A percentile compares a stretch with the other conserved stretches of the same genome.
Conservation (phyloP, 495 filamentous ascomycete species). For the Tricharina praecox region DNA sequence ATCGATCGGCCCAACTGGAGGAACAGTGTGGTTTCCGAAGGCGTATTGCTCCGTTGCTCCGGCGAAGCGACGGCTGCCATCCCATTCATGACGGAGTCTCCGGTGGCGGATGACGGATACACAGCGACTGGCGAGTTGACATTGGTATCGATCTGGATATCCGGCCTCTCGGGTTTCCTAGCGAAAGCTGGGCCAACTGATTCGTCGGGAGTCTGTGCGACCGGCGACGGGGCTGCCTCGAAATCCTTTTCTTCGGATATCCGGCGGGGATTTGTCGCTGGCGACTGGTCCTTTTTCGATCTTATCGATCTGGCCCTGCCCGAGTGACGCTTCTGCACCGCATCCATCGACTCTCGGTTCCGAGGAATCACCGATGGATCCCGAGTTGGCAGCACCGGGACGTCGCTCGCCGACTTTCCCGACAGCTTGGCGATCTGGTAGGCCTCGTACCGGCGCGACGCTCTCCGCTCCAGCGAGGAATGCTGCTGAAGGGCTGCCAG, state of each 20-base stretch:
- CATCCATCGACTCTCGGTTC: conserved; percentile 74
- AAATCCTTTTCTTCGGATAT: conserved; percentile 50
- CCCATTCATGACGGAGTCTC: too few species aligned
- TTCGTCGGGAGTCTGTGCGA: conserved; percentile 28
- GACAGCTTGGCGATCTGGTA: conserved; percentile 93
- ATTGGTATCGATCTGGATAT: conserved; percentile 23
- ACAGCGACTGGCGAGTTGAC: too few species aligned
- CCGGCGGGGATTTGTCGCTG: conserved; percentile 41
- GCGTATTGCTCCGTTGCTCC: neutral
- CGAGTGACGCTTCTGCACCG: conserved; percentile 58
- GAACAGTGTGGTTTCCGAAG: conserved; percentile 75
- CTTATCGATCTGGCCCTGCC: conserved; percentile 43
- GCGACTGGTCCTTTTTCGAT: conserved; percentile 41
- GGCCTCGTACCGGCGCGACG: conserved; percentile 78
- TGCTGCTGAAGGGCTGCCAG: conserved; percentile 78
- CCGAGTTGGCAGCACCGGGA: conserved; percentile 70
- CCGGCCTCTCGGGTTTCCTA: conserved; percentile 34
- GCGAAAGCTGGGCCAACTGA: conserved; percentile 27
- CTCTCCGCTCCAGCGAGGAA: conserved; percentile 80
- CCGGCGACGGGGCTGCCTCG: conserved; percentile 26
- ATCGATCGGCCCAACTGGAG: conserved; percentile 92
- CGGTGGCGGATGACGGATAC: too few species aligned
- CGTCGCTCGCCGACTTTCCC: conserved; percentile 59
- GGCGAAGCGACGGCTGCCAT: neutral
- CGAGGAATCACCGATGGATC: conserved; percentile 78